phyloP scores from a whole-genome alignment of 2,329 filamentous ascomycete genomes.

The Cadophora sp. region DNA sequence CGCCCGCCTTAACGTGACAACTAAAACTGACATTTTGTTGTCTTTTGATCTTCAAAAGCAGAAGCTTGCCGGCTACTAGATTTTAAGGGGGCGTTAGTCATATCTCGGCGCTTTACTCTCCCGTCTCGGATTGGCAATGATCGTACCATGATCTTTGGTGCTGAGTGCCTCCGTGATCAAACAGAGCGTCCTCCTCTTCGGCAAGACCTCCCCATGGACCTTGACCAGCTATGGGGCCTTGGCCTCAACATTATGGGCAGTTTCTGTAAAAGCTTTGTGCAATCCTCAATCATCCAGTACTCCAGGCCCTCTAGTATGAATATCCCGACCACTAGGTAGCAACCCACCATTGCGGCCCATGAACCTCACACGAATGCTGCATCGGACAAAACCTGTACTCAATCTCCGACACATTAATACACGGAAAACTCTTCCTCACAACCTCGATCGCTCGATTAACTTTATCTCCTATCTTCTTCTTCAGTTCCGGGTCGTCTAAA shows the following conservation, averaged over 20 bases:
- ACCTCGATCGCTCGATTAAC: neutral
- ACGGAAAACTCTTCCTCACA: neutral
- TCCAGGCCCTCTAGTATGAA: no score
- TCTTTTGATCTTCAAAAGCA: neutral
- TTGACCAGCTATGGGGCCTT: no score
- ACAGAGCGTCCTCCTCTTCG: no score
- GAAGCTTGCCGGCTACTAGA: no score
- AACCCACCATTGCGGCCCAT: neutral
- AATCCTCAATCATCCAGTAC: no score
- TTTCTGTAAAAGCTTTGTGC: no score
- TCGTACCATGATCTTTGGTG: no score
- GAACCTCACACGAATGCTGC: neutral
- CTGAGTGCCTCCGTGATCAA: no score
- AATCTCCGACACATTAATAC: neutral
- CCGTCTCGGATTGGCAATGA: neutral
- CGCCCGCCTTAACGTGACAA: neutral
- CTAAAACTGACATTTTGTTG: neutral
- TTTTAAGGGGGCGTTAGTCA: neutral
- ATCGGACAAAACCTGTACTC: neutral
- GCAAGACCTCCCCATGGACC: no score
- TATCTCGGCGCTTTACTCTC: no score
- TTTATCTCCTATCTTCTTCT: neutral
- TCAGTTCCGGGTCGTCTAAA: neutral
- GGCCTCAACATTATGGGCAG: no score
- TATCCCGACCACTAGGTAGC: no score